Conservation (phyloP, 306 rosid genomes). For the Malus sylvestris region DNA sequence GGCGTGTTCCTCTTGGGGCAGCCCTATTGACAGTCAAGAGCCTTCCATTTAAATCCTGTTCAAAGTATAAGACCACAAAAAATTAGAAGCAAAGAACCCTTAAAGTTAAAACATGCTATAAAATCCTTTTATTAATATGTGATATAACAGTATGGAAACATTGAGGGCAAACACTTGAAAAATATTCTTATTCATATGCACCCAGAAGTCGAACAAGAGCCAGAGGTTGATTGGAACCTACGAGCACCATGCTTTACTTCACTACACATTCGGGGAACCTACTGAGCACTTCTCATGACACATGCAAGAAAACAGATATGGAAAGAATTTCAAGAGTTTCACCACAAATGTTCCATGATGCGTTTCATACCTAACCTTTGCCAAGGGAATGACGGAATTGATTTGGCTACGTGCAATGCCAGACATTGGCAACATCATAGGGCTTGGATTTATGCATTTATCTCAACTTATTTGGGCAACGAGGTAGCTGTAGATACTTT, state of each 20-base stretch:
- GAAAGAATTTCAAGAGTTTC: too few species aligned
- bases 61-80: neutral
- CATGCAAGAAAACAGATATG: neutral
- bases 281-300: neutral
- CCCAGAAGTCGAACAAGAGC: neutral
- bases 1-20: constrained; percentile 67
- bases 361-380: neutral
- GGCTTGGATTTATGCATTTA: neutral
- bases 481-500: neutral
- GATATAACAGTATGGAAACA: neutral
- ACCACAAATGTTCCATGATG: neutral
- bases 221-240: neutral
- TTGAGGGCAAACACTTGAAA: neutral
- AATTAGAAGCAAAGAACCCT: neutral
- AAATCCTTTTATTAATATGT: neutral
- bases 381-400: neutral
- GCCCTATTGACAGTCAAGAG: constrained; percentile 82
- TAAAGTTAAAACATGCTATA: neutral
- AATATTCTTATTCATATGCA: neutral
- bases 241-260: neutral
- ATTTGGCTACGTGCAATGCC: neutral
- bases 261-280: neutral
- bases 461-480: neutral
- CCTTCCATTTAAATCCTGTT: constrained; percentile 74
- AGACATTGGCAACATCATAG: neutral